Evolutionary conservation across 148 eudicot species (phyloP), one percentile per base, ranked within the genome.

Genomic region (Fallopia convolvulus): DNA sequence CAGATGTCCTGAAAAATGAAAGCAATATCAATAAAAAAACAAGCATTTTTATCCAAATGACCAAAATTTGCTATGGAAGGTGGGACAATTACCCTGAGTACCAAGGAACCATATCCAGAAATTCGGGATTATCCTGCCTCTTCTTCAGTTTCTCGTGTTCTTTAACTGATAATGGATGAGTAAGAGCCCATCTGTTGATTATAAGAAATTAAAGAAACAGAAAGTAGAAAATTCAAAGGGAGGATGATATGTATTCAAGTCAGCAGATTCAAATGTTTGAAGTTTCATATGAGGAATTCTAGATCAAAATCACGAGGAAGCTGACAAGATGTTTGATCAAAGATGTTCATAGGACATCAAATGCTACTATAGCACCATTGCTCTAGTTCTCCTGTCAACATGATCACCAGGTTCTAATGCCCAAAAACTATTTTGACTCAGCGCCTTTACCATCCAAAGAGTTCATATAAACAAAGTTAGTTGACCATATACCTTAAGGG

Each of bases 41-140:
- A 33, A 14, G 41, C 41, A 4, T 33, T 65, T 65, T 17, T 33
- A 68, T 68, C 72, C 20, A 68, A 36, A 66, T 39, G 40, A 71
- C 65, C 71, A 32, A 52, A 26, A 52, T 73, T 75, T 20, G 8
- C 68, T 21, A 72, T 41, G 70, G 53, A 81, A 1, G 44, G 17
- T 56, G n/a, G 33, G n/a, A 46, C 70, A 61, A 70, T n/a, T 89
- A 95, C 99, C 99, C 99, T 50, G 99, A 95, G 83, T 95, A 95
- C 99, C 99, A 95, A 80, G 99, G 99, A 83, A 95, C 99, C 99
- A 96, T 96, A 83, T 96, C 99, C 82, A 91, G 79, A 76, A 96
- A 96, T 40, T 90, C 89, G 76, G 98, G 99, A 80, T 93, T 89
- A 90, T 84, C 74, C 79, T 92, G 91, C 84, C 85, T 86, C 78